Evolutionary conservation across 768 basidiomycete genomes (phyloP).

Genomic region (Suillus lakei): DNA sequence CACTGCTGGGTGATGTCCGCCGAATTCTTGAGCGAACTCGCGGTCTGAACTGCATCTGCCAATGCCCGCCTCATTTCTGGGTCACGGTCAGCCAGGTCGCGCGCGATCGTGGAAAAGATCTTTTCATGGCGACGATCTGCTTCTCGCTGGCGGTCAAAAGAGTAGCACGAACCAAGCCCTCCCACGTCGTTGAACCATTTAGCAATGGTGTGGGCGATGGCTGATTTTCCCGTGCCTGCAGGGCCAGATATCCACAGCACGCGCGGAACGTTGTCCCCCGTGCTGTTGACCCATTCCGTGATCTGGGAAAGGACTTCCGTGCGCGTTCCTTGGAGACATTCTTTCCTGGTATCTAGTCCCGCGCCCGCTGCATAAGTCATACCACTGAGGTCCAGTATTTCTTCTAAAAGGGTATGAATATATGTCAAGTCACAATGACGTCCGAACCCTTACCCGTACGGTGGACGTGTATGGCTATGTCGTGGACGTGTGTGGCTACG

Average conservation of each 20-base stretch:
- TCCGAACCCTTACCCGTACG: conserved; percentile 2
- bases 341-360: no score
- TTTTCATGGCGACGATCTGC: conserved; percentile 11
- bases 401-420: background rate
- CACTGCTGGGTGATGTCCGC: conserved; percentile 1
- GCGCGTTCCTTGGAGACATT: no score
- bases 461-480: background rate
- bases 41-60: background rate
- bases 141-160: conserved; percentile 12
- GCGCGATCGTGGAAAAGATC: conserved; percentile 24
- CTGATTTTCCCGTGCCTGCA: conserved; percentile 32
- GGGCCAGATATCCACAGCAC: conserved; percentile 29
- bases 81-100: conserved; percentile 17
- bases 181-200: conserved; percentile 14
- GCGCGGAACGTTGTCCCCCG: conserved; percentile 5
- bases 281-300: conserved; percentile 25
- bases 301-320: no score
- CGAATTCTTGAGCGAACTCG: background rate
- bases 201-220: conserved; percentile 13
- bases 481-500: background rate
- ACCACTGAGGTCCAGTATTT: background rate
- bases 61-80: background rate
- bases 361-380: no score
- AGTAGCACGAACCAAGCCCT: conserved; percentile 17
- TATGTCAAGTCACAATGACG: background rate